These are phyloP conservation scores for Paecilomyces variotii DNA, from an alignment of 2,329 filamentous ascomycete genomes.

Conservation along the genomic window DNA sequence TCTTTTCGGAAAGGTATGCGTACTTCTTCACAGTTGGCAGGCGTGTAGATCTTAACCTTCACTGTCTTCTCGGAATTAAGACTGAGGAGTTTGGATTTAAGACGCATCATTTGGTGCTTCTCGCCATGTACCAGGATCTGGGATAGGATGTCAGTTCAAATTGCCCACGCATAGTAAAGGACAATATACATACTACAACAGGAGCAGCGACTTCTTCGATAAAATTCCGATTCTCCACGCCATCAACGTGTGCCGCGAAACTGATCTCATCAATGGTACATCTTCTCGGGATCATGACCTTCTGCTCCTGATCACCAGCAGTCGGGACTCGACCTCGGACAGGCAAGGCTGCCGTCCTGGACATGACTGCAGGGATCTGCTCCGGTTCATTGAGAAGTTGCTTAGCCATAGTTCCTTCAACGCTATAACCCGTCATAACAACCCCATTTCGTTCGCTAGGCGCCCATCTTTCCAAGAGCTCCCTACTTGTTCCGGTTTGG, in stretches of 20 bases:
- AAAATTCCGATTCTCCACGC: slow-evolving; percentile 90
- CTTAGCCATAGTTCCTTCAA: slow-evolving; percentile 97
- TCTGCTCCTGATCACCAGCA: slow-evolving; percentile 63
- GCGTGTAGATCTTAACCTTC: slow-evolving; percentile 88
- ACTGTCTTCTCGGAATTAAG: slow-evolving; percentile 72
- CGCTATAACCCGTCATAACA: slow-evolving; percentile 95
- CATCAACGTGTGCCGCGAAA: slow-evolving; percentile 95
- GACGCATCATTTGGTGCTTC: slow-evolving; percentile 93
- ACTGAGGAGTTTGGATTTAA: slow-evolving; percentile 91
- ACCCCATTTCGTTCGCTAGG: slow-evolving; percentile 97
- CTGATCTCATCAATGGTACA: slow-evolving; percentile 93
- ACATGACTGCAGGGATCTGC: slow-evolving; percentile 90
- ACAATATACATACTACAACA: slow-evolving; percentile 65
- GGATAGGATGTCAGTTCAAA: slow-evolving; percentile 1
- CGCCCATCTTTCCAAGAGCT: slow-evolving; percentile 90
- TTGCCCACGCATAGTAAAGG: background rate
- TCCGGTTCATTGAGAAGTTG: slow-evolving; percentile 92
- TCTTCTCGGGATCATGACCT: slow-evolving; percentile 81
- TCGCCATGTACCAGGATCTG: slow-evolving; percentile 95
- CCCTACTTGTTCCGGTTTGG: slow-evolving; percentile 88
- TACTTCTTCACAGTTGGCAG: slow-evolving; percentile 89
- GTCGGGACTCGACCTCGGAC: slow-evolving; percentile 55
- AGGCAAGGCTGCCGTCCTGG: slow-evolving; percentile 46
- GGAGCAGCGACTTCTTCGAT: slow-evolving; percentile 90
- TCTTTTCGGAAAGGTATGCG: slow-evolving; percentile 92